Evolutionary conservation across 495 filamentous ascomycete genomes (phyloP).

Genomic region (Lichina pygmaea): DNA sequence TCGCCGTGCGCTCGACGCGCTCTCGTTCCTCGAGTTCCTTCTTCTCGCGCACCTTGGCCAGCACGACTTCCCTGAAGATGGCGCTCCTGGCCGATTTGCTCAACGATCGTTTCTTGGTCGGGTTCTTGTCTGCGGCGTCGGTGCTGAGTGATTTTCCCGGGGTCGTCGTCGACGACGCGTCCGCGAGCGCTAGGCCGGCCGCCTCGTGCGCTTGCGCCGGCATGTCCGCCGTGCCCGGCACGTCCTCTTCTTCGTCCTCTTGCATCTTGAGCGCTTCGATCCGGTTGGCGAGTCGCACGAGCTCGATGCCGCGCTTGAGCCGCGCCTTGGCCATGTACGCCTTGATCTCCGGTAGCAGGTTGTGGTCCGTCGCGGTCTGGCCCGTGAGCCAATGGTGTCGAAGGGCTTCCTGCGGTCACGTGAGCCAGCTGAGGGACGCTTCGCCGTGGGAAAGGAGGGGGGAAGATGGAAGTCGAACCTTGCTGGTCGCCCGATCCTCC

Average conservation of each 20-base stretch:
- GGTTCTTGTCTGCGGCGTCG: slow-evolving; percentile 5
- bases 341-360: slow-evolving; percentile 90
- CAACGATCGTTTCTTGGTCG: slow-evolving; percentile 35
- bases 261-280: slow-evolving; percentile 94
- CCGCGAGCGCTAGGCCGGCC: slow-evolving; percentile 12
- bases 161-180: slow-evolving; percentile 6
- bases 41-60: slow-evolving; percentile 85
- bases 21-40: slow-evolving; percentile 48
- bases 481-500: slow-evolving; percentile 47
- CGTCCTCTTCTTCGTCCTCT: slow-evolving; percentile 62
- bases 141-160: slow-evolving; percentile 10
- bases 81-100: slow-evolving; percentile 59
- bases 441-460: neutral
- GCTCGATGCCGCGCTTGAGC: slow-evolving; percentile 79
- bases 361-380: slow-evolving; percentile 71
- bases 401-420: slow-evolving; percentile 33
- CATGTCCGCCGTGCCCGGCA: slow-evolving; percentile 32
- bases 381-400: slow-evolving; percentile 78
- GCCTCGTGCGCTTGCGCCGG: slow-evolving; percentile 25
- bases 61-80: slow-evolving; percentile 91
- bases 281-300: slow-evolving; percentile 88
- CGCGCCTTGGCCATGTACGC: slow-evolving; percentile 79
- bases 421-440: neutral
- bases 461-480: slow-evolving; percentile 16
- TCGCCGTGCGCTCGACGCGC: too few relatives aligned